Base-by-base conservation (phyloP, 176 grass and related monocot species). In the Triticum turgidum region DNA sequence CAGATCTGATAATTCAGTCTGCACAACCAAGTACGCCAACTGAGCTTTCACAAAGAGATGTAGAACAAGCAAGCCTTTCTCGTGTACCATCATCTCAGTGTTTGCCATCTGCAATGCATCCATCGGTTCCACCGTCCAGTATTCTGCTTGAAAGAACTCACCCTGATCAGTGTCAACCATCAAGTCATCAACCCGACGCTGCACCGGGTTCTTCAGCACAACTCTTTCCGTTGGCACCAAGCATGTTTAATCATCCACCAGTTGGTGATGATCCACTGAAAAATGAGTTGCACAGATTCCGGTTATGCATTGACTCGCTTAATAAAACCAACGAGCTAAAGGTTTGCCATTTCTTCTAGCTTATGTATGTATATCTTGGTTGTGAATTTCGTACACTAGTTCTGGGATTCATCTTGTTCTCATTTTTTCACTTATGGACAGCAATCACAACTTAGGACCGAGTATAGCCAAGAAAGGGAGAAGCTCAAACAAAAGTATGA, bases 401-500 rank as follows among this genome's bases (percentile, higher is more conserved):
- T 73, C 35, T 7, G 8, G 49, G 27, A 62, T 79, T 90, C 41
- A 47, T 66, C 35, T 25, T 87, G 13, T 41, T 81, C 52, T 76
- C 54, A 32, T 84, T 25, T 45, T 51, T 68, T 45, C 65, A 88
- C 18, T 61, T 68, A n/a, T 86, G 75, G 45, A 80, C 87, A 98
- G 96, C 93, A 84, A 88, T 20, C 82, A 73, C 84, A 85, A 86
- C 83, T 95, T 82, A 78, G 77, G 81, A 73, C 44, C 10, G 86
- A 92, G 49, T 87, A 86, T 83, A 89, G 79, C 65, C 81, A 89
- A 95, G 93, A 98, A 76, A 61, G 95, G 5, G 88, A 92, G 75
- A 92, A 79, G 66, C 34, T 94, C 68, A 94, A 83, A 70, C 88
- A 35, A n/a, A 95, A 89, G 77, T 98, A 95, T 88, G 91, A 94